Percentiles rank a stretch among this genome's conserved stretches.
phyloP scores from a whole-genome alignment of 129 eudicot species.

The Helichrysum umbraculigerum region DNA sequence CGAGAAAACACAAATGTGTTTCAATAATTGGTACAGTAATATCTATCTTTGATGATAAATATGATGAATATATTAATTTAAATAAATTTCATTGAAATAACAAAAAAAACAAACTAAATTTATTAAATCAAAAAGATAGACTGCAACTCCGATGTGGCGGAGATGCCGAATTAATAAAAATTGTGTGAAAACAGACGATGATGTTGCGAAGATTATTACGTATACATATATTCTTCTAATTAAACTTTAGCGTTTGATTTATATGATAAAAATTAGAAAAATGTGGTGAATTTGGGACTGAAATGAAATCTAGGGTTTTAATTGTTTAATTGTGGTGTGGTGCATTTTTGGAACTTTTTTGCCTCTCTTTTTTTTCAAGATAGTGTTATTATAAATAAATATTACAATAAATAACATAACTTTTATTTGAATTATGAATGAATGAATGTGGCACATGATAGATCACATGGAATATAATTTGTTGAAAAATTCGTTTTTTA shows the following conservation, averaged over 20 bases:
- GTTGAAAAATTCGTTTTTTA: background rate
- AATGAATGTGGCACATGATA: background rate
- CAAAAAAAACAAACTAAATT: background rate
- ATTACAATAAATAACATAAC: background rate
- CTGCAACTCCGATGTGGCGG: conserved; percentile 43
- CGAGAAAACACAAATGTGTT: background rate
- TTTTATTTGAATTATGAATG: background rate
- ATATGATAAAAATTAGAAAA: background rate
- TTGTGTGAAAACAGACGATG: conserved; percentile 24
- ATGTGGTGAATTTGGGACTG: background rate
- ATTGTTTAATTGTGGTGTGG: background rate
- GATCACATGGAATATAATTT: conserved; percentile 10
- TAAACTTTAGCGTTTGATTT: conserved; percentile 7
- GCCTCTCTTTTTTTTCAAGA: background rate
- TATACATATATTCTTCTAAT: conserved; percentile 12
- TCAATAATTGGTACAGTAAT: background rate
- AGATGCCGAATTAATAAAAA: conserved; percentile 5
- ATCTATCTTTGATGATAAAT: background rate
- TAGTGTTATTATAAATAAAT: too few species aligned
- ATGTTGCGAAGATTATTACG: conserved; percentile 32
- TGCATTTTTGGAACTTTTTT: background rate
- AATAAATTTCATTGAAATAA: conserved; percentile 1
- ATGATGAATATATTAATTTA: background rate
- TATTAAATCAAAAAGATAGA: conserved; percentile 4
- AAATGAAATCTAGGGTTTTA: background rate